A percentile compares a stretch with the other conserved stretches of the same genome.
Evolutionary conservation across 306 rosid genomes (phyloP).

Genomic region (Bauhinia variegata): DNA sequence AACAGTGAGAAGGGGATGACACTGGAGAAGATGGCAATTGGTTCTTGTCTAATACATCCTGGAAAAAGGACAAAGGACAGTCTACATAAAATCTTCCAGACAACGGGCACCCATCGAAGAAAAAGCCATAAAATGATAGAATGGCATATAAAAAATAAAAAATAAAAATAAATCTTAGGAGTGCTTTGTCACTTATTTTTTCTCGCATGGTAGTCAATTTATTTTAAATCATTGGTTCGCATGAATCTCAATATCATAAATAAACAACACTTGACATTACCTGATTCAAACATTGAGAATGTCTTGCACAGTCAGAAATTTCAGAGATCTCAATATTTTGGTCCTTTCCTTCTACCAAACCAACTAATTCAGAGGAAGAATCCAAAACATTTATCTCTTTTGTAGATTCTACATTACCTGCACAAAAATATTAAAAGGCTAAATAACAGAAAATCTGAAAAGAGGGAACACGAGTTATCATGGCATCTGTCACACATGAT

Average conservation of each 20-base stretch:
- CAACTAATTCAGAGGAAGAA: conserved; percentile 49
- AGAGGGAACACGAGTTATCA: neutral
- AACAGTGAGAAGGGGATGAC: conserved; percentile 54
- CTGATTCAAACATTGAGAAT: conserved; percentile 52
- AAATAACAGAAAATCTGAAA: conserved; percentile 28
- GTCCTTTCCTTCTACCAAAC: conserved; percentile 40
- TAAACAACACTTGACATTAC: conserved; percentile 47
- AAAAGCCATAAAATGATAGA: conserved; percentile 11
- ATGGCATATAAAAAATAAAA: neutral
- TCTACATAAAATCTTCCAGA: conserved; percentile 20
- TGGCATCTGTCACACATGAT: conserved; percentile 25
- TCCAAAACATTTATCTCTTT: conserved; percentile 48
- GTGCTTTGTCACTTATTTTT: conserved; percentile 11
- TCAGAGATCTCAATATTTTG: conserved; percentile 47
- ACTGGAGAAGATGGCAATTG: conserved; percentile 50
- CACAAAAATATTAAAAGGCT: conserved; percentile 35
- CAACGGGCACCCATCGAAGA: conserved; percentile 16
- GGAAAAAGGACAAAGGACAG: conserved; percentile 22
- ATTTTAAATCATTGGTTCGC: conserved; percentile 11
- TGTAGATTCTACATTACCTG: conserved; percentile 53
- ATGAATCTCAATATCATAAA: conserved; percentile 5
- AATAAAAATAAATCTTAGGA: neutral
- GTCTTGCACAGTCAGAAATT: conserved; percentile 38
- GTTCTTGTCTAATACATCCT: conserved; percentile 60
- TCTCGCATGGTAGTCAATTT: conserved; percentile 8